A percentile compares a stretch with the other conserved stretches of the same genome.
phyloP scores from a whole-genome alignment of 2,329 filamentous ascomycete genomes.

The Fusarium marasasianum region DNA sequence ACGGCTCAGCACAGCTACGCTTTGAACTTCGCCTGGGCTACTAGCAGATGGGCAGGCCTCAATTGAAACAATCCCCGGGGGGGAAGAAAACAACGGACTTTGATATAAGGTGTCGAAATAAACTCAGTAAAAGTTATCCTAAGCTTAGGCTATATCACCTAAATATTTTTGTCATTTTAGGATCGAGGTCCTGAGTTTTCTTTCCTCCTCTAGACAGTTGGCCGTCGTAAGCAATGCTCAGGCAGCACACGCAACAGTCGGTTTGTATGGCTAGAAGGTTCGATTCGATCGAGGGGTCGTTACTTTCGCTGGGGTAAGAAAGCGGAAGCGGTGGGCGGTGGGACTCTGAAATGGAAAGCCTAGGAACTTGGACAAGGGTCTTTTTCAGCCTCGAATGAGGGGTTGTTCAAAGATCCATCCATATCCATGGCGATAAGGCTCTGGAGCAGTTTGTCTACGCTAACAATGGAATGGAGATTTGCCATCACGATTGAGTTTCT shows the following conservation, averaged over 20 bases:
- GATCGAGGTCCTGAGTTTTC: no score
- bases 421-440: not conserved
- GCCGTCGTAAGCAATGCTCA: not conserved
- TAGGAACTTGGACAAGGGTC: slow-evolving; percentile 33
- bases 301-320: slow-evolving; percentile 11
- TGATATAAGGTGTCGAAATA: no score
- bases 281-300: slow-evolving; percentile 27
- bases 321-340: slow-evolving; percentile 19
- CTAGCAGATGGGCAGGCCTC: slow-evolving; percentile 5
- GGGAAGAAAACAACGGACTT: no score
- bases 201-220: not conserved
- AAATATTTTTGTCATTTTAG: no score
- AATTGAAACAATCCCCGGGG: not conserved
- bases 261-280: slow-evolving; percentile 38
- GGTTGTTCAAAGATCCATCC: not conserved
- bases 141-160: no score
- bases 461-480: not conserved
- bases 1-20: not conserved
- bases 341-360: slow-evolving; percentile 29
- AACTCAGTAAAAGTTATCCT: no score
- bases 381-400: slow-evolving; percentile 37
- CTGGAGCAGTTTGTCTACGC: not conserved
- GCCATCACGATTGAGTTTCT: not conserved
- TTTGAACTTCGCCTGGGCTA: not conserved
- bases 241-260: slow-evolving; percentile 1